Conservation (phyloP, 1,284 basidiomycete genomes). For the Hymenochaete sp. region DNA sequence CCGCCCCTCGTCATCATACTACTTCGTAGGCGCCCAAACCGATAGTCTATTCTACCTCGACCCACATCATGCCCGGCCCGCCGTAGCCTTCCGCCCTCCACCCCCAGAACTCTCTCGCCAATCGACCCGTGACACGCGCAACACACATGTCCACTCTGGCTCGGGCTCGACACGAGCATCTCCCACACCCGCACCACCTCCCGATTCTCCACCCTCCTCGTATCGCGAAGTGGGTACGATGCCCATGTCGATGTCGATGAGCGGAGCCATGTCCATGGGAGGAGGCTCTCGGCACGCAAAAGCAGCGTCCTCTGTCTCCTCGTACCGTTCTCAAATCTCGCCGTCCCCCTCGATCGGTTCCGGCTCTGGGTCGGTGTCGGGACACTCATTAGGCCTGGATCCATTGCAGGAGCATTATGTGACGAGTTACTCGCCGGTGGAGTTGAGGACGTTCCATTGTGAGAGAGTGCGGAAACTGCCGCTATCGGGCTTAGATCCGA, state of each 20-base stretch:
- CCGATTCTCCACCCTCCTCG: conserved; percentile 44
- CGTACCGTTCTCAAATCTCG: conserved; percentile 14
- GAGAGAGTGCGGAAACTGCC: conserved; percentile 92
- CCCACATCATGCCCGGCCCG: conserved; percentile 82
- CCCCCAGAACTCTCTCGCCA: too few species aligned
- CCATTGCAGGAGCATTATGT: conserved; percentile 49
- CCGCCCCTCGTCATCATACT: conserved; percentile 91
- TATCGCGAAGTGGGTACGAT: conserved; percentile 42
- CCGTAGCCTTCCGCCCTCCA: conserved; percentile 66
- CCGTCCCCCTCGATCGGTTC: conserved; percentile 10
- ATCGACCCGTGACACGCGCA: conserved; percentile 1
- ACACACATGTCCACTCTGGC: neutral
- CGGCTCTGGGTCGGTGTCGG: conserved; percentile 5
- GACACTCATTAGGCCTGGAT: conserved; percentile 26
- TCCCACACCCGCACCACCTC: conserved; percentile 19
- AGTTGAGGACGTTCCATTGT: conserved; percentile 88
- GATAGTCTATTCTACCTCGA: conserved; percentile 93
- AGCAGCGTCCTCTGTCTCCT: conserved; percentile 39
- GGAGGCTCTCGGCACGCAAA: conserved; percentile 57
- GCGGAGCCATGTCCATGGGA: too few species aligned
- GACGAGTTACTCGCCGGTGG: conserved; percentile 51
- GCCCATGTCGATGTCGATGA: conserved; percentile 45
- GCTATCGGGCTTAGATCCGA: conserved; percentile 85
- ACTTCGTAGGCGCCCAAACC: conserved; percentile 90
- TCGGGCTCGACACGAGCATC: too few species aligned